Base-by-base conservation (phyloP, 306 rosid species). In the Bauhinia variegata region DNA sequence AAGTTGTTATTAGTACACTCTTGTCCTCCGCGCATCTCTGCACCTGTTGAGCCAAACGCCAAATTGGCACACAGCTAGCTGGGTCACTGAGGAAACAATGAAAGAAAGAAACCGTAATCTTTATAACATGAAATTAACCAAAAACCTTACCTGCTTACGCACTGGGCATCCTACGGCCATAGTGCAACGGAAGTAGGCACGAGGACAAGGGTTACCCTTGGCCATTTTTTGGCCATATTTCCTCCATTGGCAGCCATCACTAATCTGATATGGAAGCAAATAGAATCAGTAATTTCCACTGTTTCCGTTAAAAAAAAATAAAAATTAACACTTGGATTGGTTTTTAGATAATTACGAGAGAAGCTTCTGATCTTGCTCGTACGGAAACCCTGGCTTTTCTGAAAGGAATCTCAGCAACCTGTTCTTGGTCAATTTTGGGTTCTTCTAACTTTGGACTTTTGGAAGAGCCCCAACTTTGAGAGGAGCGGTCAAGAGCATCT, bases 181-280 rank as follows among this genome's bases (percentile, higher is more conserved):
- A n/a, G 87, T 83, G 78, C 95, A 88, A 63, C 89, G 89, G 65
- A 79, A 88, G 63, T 88, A 88, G 16, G 89, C 91, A 36, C 95
- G 86, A 28, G 95, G 95, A 43, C 85, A 80, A n/a, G 91, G 91
- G 66, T 83, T 88, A 51, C 86, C 87, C 57, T 81, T 85, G 0
- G 95, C 82, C 77, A 85, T 82, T 76, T 88, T 88, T 51, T 88
- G 95, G n/a, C 95, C 95, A 56, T 88, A 88, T 75, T 88, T 88
- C 52, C 95, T 83, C 95, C 95, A 88, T 43, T 88, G 88, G 58
- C 89, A 88, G 14, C 95, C 95, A 49, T 88, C 95, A 9, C 76
- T 72, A 33, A 84, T 84, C 89, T 84, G 63, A 60, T 23, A 9
- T n/a, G n/a, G 17, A 63, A 54, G 4, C 10, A 18, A 3, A 14